phyloP scores from a whole-genome alignment of 805 yeast species.

The Candida ortonii region DNA sequence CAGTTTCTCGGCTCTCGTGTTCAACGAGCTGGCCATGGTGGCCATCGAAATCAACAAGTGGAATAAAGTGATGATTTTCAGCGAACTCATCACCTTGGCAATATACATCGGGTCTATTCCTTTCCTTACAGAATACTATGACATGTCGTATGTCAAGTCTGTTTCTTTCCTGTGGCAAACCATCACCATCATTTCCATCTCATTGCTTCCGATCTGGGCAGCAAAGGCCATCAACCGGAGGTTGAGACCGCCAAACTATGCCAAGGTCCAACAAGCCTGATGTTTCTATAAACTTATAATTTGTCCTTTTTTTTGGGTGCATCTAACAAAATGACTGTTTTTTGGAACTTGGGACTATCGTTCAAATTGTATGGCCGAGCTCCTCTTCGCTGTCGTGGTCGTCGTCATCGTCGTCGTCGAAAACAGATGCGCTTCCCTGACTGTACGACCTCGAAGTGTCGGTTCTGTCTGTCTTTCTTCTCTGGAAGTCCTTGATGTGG shows the following conservation, averaged over 20 bases:
- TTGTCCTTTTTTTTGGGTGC: slow-evolving; percentile 2
- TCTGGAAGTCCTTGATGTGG: slow-evolving; percentile 82
- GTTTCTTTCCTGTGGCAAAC: slow-evolving; percentile 68
- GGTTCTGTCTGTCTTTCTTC: slow-evolving; percentile 41
- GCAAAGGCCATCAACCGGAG: slow-evolving; percentile 71
- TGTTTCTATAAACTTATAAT: background rate
- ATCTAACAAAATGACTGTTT: slow-evolving; percentile 2
- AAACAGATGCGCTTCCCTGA: slow-evolving; percentile 15
- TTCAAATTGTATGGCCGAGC: background rate
- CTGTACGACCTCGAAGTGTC: slow-evolving; percentile 30
- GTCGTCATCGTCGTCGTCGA: slow-evolving; percentile 18
- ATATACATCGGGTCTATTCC: slow-evolving; percentile 77
- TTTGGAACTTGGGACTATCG: background rate
- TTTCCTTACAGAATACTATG: slow-evolving; percentile 81
- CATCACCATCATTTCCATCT: slow-evolving; percentile 57
- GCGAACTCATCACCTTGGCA: slow-evolving; percentile 67
- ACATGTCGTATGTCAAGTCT: slow-evolving; percentile 58
- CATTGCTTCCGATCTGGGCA: slow-evolving; percentile 88
- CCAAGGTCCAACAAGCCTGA: slow-evolving; percentile 84
- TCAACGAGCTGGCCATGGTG: slow-evolving; percentile 91
- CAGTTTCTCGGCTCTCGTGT: slow-evolving; percentile 72
- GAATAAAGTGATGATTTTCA: slow-evolving; percentile 71
- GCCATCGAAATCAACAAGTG: slow-evolving; percentile 90
- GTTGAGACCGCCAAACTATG: slow-evolving; percentile 91
- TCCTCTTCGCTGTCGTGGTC: slow-evolving; percentile 30